Percentiles rank a stretch among this genome's conserved stretches.
These are phyloP conservation scores for Candida sphagnicola DNA, from an alignment of 805 yeast genomes.

Conservation along the genomic window DNA sequence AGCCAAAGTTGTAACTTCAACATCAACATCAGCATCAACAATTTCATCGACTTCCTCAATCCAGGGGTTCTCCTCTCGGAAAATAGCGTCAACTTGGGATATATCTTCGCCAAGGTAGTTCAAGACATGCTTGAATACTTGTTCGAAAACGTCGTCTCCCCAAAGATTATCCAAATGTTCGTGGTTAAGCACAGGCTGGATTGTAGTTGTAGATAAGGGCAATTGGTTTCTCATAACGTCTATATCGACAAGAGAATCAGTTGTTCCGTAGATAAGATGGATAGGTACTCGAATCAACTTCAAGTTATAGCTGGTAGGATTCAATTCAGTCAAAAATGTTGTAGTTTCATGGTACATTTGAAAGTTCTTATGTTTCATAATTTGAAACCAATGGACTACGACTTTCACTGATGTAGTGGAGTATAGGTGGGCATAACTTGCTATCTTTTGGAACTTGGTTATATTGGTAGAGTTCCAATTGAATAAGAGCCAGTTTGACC, in stretches of 20 bases:
- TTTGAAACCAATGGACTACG: conserved; percentile 96
- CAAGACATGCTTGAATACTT: conserved; percentile 32
- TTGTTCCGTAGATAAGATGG: conserved; percentile 70
- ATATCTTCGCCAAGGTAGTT: conserved; percentile 14
- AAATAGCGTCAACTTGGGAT: conserved; percentile 5
- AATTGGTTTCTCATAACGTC: conserved; percentile 66
- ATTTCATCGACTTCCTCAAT: conserved; percentile 10
- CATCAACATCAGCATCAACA: conserved; percentile 7
- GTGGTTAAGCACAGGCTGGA: conserved; percentile 59
- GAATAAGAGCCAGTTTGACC: conserved; percentile 63
- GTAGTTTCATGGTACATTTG: conserved; percentile 80
- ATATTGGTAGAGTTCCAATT: conserved; percentile 80
- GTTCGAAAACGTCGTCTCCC: conserved; percentile 60
- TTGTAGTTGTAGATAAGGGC: conserved; percentile 48
- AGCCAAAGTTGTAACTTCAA: conserved; percentile 5
- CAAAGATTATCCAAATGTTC: conserved; percentile 91
- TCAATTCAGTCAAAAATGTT: conserved; percentile 18
- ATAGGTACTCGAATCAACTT: conserved; percentile 56
- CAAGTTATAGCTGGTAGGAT: conserved; percentile 37
- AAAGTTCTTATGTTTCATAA: conserved; percentile 68
- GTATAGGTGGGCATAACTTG: conserved; percentile 83
- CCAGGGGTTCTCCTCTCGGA: conserved; percentile 2
- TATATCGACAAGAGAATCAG: conserved; percentile 85
- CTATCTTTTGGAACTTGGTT: conserved; percentile 63
- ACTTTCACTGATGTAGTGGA: conserved; percentile 89